These are phyloP conservation scores for Metarhizium humberi DNA, from an alignment of 2,329 filamentous ascomycete genomes.

Conservation along the genomic window DNA sequence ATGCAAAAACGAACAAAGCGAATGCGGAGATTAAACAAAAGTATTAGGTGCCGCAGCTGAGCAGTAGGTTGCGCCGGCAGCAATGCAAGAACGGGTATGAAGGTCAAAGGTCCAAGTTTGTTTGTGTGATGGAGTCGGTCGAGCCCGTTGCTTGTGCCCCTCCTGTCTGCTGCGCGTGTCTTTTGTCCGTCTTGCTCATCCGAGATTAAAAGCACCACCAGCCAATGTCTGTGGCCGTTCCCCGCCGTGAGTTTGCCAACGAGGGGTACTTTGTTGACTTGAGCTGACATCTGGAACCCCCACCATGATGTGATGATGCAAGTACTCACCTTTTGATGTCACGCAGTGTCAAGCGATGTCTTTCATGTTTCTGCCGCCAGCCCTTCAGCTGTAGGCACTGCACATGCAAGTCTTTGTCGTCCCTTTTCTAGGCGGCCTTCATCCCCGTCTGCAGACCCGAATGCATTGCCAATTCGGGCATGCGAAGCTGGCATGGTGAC, in stretches of 20 bases:
- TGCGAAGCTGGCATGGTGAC: too few species aligned
- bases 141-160: not conserved
- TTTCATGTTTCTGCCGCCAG: too few species aligned
- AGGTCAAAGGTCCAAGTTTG: not conserved
- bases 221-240: too few species aligned
- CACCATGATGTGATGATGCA: not conserved
- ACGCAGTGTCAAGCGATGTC: too few species aligned
- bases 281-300: not conserved
- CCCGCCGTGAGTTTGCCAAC: too few species aligned
- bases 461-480: too few species aligned
- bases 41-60: not conserved
- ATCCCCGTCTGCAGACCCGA: too few species aligned
- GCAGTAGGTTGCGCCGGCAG: not conserved
- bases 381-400: too few species aligned
- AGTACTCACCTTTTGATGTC: not conserved
- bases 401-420: too few species aligned
- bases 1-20: conserved; percentile 1
- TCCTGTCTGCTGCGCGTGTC: conserved; percentile 1
- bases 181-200: not conserved
- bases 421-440: too few species aligned
- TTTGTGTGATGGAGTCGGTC: conserved; percentile 6
- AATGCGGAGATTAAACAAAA: conserved; percentile 1
- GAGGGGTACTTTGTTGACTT: conserved; percentile 6
- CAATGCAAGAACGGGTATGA: not conserved
- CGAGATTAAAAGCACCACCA: not conserved